A percentile compares a stretch with the other conserved stretches of the same genome.
These are phyloP conservation scores for Yamadazyma diospyri DNA, from an alignment of 1,139 yeast species.

Conservation along the genomic window DNA sequence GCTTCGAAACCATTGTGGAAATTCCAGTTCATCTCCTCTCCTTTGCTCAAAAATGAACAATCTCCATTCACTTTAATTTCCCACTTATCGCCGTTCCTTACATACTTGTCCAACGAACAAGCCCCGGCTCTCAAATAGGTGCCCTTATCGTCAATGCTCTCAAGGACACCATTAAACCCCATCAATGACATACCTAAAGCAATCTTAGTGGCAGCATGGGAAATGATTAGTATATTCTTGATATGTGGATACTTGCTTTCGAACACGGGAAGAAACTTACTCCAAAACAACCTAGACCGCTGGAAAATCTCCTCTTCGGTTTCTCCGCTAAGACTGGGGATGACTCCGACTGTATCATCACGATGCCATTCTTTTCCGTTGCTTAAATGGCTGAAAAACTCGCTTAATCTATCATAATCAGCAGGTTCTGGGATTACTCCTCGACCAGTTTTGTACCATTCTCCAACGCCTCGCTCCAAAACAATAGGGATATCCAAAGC, in stretches of 20 bases:
- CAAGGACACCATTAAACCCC: conserved; percentile 44
- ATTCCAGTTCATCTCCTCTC: conserved; percentile 94
- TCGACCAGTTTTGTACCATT: conserved; percentile 60
- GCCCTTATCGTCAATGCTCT: conserved; percentile 38
- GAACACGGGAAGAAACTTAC: conserved; percentile 46
- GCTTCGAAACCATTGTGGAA: conserved; percentile 69
- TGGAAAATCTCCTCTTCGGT: conserved; percentile 56
- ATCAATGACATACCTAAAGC: conserved; percentile 70
- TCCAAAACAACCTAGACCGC: conserved; percentile 52
- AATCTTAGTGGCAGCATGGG: conserved; percentile 84
- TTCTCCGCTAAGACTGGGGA: conserved; percentile 62
- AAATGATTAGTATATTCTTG: conserved; percentile 56
- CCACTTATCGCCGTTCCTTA: conserved; percentile 42
- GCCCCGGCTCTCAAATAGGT: conserved; percentile 47
- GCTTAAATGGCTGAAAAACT: conserved; percentile 49
- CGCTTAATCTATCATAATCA: conserved; percentile 39
- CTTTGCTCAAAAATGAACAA: conserved; percentile 59
- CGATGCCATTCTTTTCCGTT: conserved; percentile 38
- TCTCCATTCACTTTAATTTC: conserved; percentile 59
- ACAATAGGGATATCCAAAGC: conserved; percentile 52
- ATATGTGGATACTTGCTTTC: conserved; percentile 52
- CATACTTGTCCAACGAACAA: conserved; percentile 39
- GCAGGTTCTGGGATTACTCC: conserved; percentile 60
- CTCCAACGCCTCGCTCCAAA: conserved; percentile 72
- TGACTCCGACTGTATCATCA: conserved; percentile 42